Base-by-base conservation (phyloP, 345 rosid species). In the Triadica sebifera region DNA sequence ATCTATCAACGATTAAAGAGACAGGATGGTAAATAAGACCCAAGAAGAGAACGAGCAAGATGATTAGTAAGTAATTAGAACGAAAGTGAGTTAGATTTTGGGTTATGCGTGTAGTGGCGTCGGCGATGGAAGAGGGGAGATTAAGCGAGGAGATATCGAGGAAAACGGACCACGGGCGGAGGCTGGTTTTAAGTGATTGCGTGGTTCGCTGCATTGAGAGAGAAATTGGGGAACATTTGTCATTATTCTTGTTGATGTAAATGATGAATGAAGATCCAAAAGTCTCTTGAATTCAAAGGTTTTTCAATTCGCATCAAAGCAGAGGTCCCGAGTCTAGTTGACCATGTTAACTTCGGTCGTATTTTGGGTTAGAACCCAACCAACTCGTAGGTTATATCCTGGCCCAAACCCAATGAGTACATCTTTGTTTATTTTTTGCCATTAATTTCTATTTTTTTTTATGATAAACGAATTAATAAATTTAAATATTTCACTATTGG, bases 31-130 rank as follows among this genome's bases (percentile, higher is more conserved):
- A 79, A 37, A 91, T 61, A 68, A 91, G 78, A 74, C 88, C 76
- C 11, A 91, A 22, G 74, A 82, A 75, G 78, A 91, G 72, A 76
- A 84, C 59, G 1, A 84, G 3, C 22, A 82, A 74, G 83, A 86
- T 67, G 69, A 84, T 67, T 19, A 84, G 16, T 8, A 78, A 50
- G 86, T 90, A 89, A 63, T 91, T 91, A 37, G 81, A 41, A 67
- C 87, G 87, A 77, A 87, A 91, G 38, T 86, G 89, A 61, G 92
- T 74, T 0, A 89, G 71, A 82, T 91, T 89, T 59, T 87, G 93
- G 75, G 93, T 75, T 12, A 91, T 19, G 58, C 92, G 90, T 3
- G 91, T 84, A 24, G 87, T 80, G 60, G 85, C 84, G 69, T 83
- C 90, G 75, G 89, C 57, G 75, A 86, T 7, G 22, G 93, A 84